Evolutionary conservation across 129 eudicot genomes (phyloP).

Genomic region (Calendula officinalis): DNA sequence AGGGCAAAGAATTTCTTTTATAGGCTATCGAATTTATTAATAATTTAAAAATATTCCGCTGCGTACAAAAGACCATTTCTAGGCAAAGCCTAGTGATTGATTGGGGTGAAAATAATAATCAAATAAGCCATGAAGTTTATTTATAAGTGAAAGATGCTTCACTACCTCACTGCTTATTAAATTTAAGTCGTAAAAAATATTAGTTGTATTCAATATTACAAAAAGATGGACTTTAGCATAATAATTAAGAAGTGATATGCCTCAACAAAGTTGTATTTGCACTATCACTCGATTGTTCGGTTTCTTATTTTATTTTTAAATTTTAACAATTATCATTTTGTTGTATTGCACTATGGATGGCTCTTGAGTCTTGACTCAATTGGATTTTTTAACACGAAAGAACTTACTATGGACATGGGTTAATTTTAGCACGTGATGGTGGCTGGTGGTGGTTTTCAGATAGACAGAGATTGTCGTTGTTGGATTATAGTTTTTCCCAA

Average conservation of each 20-base stretch:
- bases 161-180: not conserved
- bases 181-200: conserved; percentile 6
- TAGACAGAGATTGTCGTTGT: conserved; percentile 17
- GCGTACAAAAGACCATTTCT: not conserved
- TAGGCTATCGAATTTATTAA: not conserved
- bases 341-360: conserved; percentile 19
- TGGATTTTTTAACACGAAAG: not conserved
- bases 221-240: conserved; percentile 9
- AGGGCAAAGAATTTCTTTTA: not conserved
- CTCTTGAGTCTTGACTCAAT: not conserved
- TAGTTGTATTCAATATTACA: conserved; percentile 19
- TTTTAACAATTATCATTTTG: not conserved
- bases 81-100: not conserved
- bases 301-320: conserved; percentile 15
- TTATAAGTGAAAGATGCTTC: not conserved
- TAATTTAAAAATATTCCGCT: not conserved
- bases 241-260: conserved; percentile 18
- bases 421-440: not conserved
- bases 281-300: conserved; percentile 25
- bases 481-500: conserved; percentile 18
- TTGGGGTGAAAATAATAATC: not conserved
- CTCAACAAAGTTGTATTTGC: conserved; percentile 31
- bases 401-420: not conserved
- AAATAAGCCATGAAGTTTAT: not conserved
- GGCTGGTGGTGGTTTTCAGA: too few relatives aligned